Conservation (phyloP, 441 rosid species). For the Oxalis stricta region DNA sequence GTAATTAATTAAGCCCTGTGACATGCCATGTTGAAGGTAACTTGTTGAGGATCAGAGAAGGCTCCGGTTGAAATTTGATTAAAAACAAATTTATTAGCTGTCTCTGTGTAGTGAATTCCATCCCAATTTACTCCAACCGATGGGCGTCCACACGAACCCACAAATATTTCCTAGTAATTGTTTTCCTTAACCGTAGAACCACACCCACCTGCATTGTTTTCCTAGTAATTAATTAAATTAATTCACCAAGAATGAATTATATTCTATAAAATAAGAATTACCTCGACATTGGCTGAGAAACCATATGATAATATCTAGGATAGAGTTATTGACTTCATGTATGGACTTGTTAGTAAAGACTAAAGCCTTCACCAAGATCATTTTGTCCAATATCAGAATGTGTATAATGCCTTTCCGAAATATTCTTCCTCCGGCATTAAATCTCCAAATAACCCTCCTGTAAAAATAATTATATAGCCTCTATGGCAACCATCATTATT, state of each 20-base stretch:
- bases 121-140: constrained; percentile 18
- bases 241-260: too few relatives aligned
- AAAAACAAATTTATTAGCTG: constrained; percentile 16
- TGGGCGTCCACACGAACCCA: constrained; percentile 13
- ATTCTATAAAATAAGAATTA: too few relatives aligned
- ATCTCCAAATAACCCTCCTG: constrained; percentile 16
- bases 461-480: too few relatives aligned
- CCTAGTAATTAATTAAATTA: too few relatives aligned
- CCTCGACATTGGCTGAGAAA: constrained; percentile 16
- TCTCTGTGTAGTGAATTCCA: constrained; percentile 22
- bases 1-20: neutral
- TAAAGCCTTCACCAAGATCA: constrained; percentile 18
- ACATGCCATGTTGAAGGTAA: constrained; percentile 8
- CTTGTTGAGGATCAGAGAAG: constrained; percentile 10
- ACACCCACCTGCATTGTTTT: too few relatives aligned
- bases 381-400: constrained; percentile 28
- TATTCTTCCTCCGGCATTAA: constrained; percentile 16
- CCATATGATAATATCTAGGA: constrained; percentile 14
- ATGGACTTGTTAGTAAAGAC: constrained; percentile 13
- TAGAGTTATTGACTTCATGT: constrained; percentile 15
- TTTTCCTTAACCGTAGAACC: too few relatives aligned
- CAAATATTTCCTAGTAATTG: constrained; percentile 1
- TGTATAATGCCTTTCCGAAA: constrained; percentile 17
- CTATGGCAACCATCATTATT: too few relatives aligned
- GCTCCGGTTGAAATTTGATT: constrained; percentile 11